Conservation (phyloP, 2,329 filamentous ascomycete species). For the Myriosclerotinia duriaeana region DNA sequence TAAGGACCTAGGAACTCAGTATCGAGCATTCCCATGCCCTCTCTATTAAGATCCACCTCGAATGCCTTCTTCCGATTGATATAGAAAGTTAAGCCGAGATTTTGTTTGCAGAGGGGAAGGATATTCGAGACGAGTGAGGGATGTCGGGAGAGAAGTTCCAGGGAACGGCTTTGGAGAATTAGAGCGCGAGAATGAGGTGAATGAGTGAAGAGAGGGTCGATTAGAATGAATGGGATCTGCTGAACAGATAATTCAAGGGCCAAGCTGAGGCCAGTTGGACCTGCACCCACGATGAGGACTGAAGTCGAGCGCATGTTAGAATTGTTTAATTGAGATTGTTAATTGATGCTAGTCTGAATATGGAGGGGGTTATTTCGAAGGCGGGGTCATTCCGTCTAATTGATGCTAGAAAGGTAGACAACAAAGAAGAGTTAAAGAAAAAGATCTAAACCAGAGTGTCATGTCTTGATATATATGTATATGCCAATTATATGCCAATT, state of each 20-base stretch:
- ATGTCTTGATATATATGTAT: not conserved
- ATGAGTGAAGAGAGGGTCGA: constrained; percentile 41
- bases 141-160: constrained; percentile 52
- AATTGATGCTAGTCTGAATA: not conserved
- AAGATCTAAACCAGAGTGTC: not conserved
- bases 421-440: not conserved
- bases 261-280: constrained; percentile 47
- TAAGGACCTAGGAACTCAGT: constrained; percentile 41
- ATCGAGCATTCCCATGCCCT: constrained; percentile 32
- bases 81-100: constrained; percentile 45
- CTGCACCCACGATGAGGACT: constrained; percentile 49
- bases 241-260: constrained; percentile 44
- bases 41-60: constrained; percentile 39
- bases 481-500: constrained; percentile 2
- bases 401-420: not conserved
- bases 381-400: not conserved
- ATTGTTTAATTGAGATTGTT: not conserved
- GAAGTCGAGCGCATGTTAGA: constrained; percentile 29
- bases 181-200: constrained; percentile 47
- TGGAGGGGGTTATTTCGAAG: not conserved
- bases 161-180: constrained; percentile 49
- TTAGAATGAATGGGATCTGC: constrained; percentile 43
- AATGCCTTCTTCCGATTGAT: constrained; percentile 41
- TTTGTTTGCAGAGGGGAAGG: constrained; percentile 42
- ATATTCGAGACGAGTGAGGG: constrained; percentile 42